Percentiles rank a stretch among this genome's conserved stretches.
Evolutionary conservation across 768 basidiomycete species (phyloP).

Genomic region (Suillus sp.): DNA sequence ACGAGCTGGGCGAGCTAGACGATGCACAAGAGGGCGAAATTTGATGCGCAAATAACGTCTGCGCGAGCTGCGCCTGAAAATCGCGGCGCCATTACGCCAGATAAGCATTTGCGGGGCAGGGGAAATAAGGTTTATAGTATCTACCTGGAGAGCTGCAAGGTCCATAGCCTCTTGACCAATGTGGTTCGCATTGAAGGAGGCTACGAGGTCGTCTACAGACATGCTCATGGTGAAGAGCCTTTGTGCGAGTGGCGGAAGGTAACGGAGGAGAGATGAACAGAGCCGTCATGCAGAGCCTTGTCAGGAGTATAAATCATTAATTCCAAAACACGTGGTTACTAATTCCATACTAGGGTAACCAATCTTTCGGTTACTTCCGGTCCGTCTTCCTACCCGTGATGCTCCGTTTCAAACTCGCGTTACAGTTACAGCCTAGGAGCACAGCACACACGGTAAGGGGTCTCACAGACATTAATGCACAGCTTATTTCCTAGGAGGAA

Average conservation of each 20-base stretch:
- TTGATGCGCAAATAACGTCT: conserved; percentile 42
- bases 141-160: conserved; percentile 50
- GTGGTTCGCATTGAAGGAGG: conserved; percentile 48
- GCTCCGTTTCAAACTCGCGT: background rate
- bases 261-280: conserved; percentile 12
- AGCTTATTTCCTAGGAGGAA: background rate
- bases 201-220: conserved; percentile 54
- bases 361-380: conserved; percentile 2
- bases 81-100: conserved; percentile 10
- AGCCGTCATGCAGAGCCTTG: conserved; percentile 9
- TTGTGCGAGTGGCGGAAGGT: conserved; percentile 11
- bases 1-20: conserved; percentile 21
- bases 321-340: conserved; percentile 3
- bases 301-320: conserved; percentile 13
- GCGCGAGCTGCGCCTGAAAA: conserved; percentile 47
- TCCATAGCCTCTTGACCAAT: conserved; percentile 57
- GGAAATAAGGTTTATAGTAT: conserved; percentile 16
- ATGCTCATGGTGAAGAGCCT: conserved; percentile 40
- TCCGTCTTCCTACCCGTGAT: conserved; percentile 2
- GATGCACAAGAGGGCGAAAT: conserved; percentile 23
- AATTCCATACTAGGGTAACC: conserved; percentile 3
- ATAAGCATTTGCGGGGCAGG: conserved; percentile 21
- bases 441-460: background rate
- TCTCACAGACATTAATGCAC: background rate
- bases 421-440: too few species aligned